These are phyloP conservation scores for Talaromyces amestolkiae DNA, from an alignment of 2,329 filamentous ascomycete species.

Conservation along the genomic window DNA sequence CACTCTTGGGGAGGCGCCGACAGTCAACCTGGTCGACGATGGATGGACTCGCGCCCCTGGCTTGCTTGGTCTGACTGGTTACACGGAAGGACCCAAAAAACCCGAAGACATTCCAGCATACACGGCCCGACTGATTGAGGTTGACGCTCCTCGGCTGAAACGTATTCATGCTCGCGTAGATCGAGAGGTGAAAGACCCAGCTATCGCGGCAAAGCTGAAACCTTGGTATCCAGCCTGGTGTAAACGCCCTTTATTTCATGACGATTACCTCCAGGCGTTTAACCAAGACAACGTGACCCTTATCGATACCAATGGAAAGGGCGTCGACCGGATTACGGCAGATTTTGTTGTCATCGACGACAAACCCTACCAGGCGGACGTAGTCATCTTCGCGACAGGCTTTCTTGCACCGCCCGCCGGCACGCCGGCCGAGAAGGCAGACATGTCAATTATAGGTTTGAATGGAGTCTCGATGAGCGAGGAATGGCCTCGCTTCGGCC, in stretches of 20 bases:
- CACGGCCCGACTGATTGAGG: not conserved
- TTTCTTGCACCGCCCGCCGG: constrained; percentile 20
- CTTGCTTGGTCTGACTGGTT: not conserved
- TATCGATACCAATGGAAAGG: not conserved
- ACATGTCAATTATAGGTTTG: constrained; percentile 45
- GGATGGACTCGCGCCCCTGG: not conserved
- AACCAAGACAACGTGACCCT: not conserved
- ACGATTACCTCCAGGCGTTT: not conserved
- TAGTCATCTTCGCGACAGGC: not conserved
- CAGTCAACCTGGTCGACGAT: not conserved
- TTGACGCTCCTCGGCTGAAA: not conserved
- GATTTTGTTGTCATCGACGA: not conserved
- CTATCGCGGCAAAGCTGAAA: not conserved
- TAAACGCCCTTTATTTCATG: not conserved
- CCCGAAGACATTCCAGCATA: not conserved
- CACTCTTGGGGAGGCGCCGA: not conserved
- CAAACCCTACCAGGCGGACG: not conserved
- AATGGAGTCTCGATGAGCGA: constrained; percentile 45
- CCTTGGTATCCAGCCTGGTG: not conserved
- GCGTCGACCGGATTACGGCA: not conserved
- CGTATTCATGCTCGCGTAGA: not conserved
- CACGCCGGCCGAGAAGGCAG: constrained; percentile 33
- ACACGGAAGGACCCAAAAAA: not conserved
- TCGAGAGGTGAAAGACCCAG: not conserved
- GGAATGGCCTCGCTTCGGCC: constrained; percentile 44